phyloP scores from a whole-genome alignment of 1,139 yeast genomes.

The Starmera stellimalicola region DNA sequence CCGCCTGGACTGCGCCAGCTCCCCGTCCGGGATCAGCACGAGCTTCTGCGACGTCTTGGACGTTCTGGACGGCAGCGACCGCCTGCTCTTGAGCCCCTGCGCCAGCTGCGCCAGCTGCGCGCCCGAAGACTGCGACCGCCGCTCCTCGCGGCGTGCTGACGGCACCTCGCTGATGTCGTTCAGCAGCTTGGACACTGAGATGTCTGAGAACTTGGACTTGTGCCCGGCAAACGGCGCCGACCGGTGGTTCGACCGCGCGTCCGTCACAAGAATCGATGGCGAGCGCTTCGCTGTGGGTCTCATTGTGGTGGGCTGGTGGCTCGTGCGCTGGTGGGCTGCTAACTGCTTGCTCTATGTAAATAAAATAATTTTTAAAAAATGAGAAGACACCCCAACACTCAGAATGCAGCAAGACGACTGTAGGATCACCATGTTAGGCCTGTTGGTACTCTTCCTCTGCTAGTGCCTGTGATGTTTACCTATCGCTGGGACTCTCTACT shows the following conservation, averaged over 20 bases:
- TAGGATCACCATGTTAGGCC: too few species aligned
- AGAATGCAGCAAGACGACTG: too few species aligned
- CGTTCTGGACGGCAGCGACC: slow-evolving; percentile 69
- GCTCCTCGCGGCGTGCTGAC: slow-evolving; percentile 36
- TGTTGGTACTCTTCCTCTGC: too few species aligned
- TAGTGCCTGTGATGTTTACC: too few species aligned
- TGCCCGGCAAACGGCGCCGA: slow-evolving; percentile 78
- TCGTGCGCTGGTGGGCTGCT: too few species aligned
- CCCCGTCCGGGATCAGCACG: slow-evolving; percentile 76
- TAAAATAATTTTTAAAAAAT: too few species aligned
- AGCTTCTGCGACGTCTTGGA: slow-evolving; percentile 79
- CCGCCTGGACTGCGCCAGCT: slow-evolving; percentile 18
- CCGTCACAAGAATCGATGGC: slow-evolving; percentile 90
- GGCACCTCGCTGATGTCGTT: slow-evolving; percentile 81
- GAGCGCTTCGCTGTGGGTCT: slow-evolving; percentile 85
- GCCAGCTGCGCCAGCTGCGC: neutral
- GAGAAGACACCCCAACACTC: too few species aligned
- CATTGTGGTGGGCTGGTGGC: too few species aligned
- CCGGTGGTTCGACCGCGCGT: slow-evolving; percentile 58
- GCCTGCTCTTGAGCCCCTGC: neutral
- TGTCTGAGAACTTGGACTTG: slow-evolving; percentile 46
- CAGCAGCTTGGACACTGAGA: slow-evolving; percentile 61
- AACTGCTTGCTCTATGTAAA: too few species aligned
- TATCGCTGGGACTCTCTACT: too few species aligned
- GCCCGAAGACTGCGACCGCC: slow-evolving; percentile 24